phyloP scores from a whole-genome alignment of 345 rosid species.

The Acer campestre region DNA sequence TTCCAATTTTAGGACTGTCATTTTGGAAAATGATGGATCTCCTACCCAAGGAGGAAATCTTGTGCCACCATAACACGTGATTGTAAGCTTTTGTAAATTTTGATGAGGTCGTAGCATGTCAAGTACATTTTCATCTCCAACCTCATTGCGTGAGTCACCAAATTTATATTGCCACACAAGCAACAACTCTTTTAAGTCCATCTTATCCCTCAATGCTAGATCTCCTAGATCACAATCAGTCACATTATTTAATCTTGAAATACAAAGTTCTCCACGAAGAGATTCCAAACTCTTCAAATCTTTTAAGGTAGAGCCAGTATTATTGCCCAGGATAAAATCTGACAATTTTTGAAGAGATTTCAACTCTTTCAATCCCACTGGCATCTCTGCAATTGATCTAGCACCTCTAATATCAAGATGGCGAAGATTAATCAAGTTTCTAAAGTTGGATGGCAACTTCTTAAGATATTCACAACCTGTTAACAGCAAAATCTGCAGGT shows the following conservation, averaged over 20 bases:
- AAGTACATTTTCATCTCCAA: background rate
- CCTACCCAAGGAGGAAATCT: slow-evolving; percentile 7
- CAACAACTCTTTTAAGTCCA: background rate
- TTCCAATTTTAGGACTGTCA: background rate
- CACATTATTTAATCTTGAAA: slow-evolving; percentile 1
- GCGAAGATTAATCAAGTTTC: background rate
- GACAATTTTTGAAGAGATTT: background rate
- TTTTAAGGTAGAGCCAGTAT: background rate
- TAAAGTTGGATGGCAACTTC: slow-evolving; percentile 6
- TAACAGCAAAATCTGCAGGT: background rate
- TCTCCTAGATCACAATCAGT: background rate
- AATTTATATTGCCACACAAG: background rate
- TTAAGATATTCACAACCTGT: background rate
- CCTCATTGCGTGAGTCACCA: background rate
- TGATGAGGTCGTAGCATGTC: background rate
- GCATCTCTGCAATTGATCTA: background rate
- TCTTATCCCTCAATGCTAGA: background rate
- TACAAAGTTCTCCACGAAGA: background rate
- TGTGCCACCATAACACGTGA: background rate
- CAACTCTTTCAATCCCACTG: background rate
- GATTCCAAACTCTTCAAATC: background rate
- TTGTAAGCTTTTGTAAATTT: background rate
- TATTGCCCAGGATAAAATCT: background rate
- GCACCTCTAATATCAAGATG: slow-evolving; percentile 9
- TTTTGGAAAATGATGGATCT: background rate